Conservation (phyloP, 768 basidiomycete genomes). For the Leccinum disarticulatum region DNA sequence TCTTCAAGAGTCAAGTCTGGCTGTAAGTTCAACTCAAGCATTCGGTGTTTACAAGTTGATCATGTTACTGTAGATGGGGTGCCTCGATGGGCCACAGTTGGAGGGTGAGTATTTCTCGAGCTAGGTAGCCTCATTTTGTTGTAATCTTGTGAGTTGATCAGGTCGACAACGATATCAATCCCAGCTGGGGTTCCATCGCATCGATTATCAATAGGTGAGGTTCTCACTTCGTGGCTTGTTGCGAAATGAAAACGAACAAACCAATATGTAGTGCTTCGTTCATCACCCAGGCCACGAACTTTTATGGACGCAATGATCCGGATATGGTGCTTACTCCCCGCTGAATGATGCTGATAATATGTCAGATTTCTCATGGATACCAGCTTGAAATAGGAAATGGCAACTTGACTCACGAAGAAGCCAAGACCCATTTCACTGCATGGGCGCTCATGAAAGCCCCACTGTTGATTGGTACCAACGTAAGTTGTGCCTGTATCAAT, state of each 20-base stretch:
- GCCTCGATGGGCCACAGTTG: slow-evolving; percentile 38
- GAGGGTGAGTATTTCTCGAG: slow-evolving; percentile 37
- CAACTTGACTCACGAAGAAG: slow-evolving; percentile 57
- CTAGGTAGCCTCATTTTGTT: neutral
- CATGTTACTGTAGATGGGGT: slow-evolving; percentile 32
- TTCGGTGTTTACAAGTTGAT: neutral
- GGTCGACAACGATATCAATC: slow-evolving; percentile 27
- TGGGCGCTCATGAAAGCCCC: slow-evolving; percentile 72
- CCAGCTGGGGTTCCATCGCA: slow-evolving; percentile 51
- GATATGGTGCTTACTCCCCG: slow-evolving; percentile 48
- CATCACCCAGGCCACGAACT: slow-evolving; percentile 58
- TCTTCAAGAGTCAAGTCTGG: slow-evolving; percentile 59
- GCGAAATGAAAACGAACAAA: neutral
- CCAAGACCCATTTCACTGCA: slow-evolving; percentile 67
- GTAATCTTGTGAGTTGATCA: neutral
- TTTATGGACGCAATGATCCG: slow-evolving; percentile 64
- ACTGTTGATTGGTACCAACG: slow-evolving; percentile 60
- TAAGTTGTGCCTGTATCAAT: slow-evolving; percentile 24
- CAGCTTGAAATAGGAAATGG: slow-evolving; percentile 67
- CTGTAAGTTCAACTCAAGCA: slow-evolving; percentile 46
- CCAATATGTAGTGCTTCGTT: slow-evolving; percentile 53
- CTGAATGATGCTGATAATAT: neutral
- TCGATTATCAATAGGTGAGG: slow-evolving; percentile 54
- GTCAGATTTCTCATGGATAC: slow-evolving; percentile 3
- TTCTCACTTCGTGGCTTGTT: neutral